These are phyloP conservation scores for Macrolepiota albuminosa DNA, from an alignment of 768 basidiomycete genomes.

Conservation along the genomic window DNA sequence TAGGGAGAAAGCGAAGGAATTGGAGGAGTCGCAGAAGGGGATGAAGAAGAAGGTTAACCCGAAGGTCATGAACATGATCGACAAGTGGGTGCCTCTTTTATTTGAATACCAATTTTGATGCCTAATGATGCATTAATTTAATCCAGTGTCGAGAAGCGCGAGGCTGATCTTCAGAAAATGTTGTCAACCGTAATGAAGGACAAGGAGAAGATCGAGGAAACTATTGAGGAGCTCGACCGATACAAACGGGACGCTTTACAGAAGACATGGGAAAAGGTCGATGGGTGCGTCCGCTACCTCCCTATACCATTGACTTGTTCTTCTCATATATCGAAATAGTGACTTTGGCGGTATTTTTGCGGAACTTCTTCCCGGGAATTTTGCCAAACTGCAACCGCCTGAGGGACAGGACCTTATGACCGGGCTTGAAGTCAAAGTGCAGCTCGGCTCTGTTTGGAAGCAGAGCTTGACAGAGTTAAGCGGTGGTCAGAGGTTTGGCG, in stretches of 20 bases:
- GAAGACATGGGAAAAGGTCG: slow-evolving; percentile 96
- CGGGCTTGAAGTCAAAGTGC: slow-evolving; percentile 96
- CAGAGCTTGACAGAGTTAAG: slow-evolving; percentile 95
- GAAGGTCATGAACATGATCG: slow-evolving; percentile 95
- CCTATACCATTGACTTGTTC: not conserved
- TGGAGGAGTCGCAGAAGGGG: slow-evolving; percentile 73
- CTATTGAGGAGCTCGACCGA: slow-evolving; percentile 87
- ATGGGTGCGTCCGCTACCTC: slow-evolving; percentile 52
- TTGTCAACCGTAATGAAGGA: slow-evolving; percentile 84
- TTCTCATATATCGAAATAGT: slow-evolving; percentile 33
- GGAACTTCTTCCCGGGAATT: slow-evolving; percentile 93
- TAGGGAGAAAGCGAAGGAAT: slow-evolving; percentile 61
- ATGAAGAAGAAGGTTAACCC: slow-evolving; percentile 96
- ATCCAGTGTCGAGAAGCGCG: slow-evolving; percentile 88
- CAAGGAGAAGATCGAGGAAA: slow-evolving; percentile 92
- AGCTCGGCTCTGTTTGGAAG: slow-evolving; percentile 94
- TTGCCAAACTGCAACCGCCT: slow-evolving; percentile 90
- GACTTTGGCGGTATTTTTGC: slow-evolving; percentile 97
- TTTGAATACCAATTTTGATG: not conserved
- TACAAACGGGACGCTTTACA: slow-evolving; percentile 92
- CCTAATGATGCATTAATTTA: not conserved
- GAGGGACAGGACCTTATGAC: slow-evolving; percentile 92
- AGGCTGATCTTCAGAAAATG: slow-evolving; percentile 83
- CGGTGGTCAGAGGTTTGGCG: slow-evolving; percentile 86
- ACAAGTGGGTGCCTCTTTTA: slow-evolving; percentile 53